Evolutionary conservation across 345 rosid species (phyloP).

Genomic region (Pistacia vera): DNA sequence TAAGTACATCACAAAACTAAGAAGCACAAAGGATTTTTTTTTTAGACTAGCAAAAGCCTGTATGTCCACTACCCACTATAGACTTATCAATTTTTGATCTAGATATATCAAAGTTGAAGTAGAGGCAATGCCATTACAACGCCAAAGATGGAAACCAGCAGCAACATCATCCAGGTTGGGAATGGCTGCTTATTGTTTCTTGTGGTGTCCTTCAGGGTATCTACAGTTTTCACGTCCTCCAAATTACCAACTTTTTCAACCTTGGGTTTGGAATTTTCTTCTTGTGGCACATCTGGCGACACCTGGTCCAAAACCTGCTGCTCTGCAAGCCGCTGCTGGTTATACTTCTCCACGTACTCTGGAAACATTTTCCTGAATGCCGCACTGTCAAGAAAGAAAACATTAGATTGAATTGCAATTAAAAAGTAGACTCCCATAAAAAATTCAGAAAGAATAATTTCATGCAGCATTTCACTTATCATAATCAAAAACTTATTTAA

Average conservation of each 20-base stretch:
- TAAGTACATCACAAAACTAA: slow-evolving; percentile 23
- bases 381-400: slow-evolving; percentile 48
- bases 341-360: slow-evolving; percentile 80
- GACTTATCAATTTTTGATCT: slow-evolving; percentile 11
- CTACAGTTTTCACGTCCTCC: slow-evolving; percentile 36
- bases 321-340: slow-evolving; percentile 62
- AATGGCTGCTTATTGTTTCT: slow-evolving; percentile 65
- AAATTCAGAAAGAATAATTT: not conserved
- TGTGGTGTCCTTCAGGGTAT: slow-evolving; percentile 29
- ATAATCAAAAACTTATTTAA: not conserved
- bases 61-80: slow-evolving; percentile 26
- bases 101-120: slow-evolving; percentile 72
- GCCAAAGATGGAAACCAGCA: slow-evolving; percentile 87
- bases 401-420: not conserved
- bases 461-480: not conserved
- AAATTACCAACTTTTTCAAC: slow-evolving; percentile 35
- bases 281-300: slow-evolving; percentile 42
- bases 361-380: slow-evolving; percentile 92
- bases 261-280: slow-evolving; percentile 31
- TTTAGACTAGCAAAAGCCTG: slow-evolving; percentile 11
- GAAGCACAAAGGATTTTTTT: slow-evolving; percentile 12
- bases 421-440: not conserved
- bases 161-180: slow-evolving; percentile 84
- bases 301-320: slow-evolving; percentile 45
- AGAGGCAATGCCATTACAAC: slow-evolving; percentile 95